phyloP scores from a whole-genome alignment of 257 asterid genomes.

The Prunella vulgaris region DNA sequence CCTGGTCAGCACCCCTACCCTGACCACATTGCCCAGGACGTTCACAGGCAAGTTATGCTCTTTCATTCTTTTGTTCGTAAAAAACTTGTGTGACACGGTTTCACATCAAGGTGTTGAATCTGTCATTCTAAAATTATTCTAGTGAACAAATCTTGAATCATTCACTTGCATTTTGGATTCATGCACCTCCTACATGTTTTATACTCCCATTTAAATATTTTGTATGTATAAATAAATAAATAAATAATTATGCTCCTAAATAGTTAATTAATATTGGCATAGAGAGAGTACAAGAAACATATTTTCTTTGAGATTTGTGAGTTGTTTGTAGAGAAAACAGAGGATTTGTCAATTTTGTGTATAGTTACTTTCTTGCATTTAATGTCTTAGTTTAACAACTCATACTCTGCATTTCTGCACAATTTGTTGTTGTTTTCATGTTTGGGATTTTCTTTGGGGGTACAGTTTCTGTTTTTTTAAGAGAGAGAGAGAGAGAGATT shows the following conservation, averaged over 20 bases:
- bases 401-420: not conserved
- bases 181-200: too few species aligned
- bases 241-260: too few species aligned
- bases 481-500: conserved; percentile 5
- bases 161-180: conserved; percentile 13
- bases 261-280: not conserved
- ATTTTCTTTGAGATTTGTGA: not conserved
- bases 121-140: too few species aligned
- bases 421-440: not conserved
- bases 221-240: too few species aligned
- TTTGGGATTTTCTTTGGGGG: not conserved
- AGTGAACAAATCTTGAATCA: not conserved
- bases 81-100: too few species aligned
- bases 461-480: not conserved
- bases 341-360: not conserved
- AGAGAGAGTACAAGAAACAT: not conserved
- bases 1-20: conserved; percentile 57
- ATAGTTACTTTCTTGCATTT: not conserved
- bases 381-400: not conserved
- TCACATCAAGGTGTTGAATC: too few species aligned
- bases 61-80: too few species aligned
- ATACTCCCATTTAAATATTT: too few species aligned
- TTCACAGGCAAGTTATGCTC: conserved; percentile 40
- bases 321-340: not conserved
- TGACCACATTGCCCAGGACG: conserved; percentile 36